Evolutionary conservation across 2,329 filamentous ascomycete species (phyloP).

Genomic region (Ophiocordyceps camponoti-rufipedis): DNA sequence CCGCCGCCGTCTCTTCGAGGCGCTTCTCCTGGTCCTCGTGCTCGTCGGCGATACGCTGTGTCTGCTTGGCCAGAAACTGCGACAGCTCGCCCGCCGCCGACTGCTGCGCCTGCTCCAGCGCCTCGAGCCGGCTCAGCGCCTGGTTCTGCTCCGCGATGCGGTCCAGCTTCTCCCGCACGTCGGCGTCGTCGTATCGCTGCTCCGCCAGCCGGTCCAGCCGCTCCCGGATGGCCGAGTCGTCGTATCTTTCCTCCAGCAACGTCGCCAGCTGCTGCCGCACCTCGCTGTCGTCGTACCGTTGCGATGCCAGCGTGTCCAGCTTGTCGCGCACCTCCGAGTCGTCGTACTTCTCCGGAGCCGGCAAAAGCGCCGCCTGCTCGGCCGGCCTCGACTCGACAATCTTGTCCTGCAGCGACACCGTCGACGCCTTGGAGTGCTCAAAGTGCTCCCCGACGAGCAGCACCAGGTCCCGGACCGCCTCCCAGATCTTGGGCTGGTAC

Average conservation of each 20-base stretch:
- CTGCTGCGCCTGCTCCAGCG: conserved; percentile 74
- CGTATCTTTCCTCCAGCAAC: conserved; percentile 35
- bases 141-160: conserved; percentile 13
- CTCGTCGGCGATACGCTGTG: conserved; percentile 54
- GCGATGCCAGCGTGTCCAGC: conserved; percentile 14
- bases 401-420: conserved; percentile 34
- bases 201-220: conserved; percentile 22
- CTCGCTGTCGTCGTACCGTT: conserved; percentile 36
- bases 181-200: conserved; percentile 36
- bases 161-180: conserved; percentile 31
- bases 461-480: conserved; percentile 73
- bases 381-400: conserved; percentile 43
- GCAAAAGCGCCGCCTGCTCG: conserved; percentile 37
- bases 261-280: conserved; percentile 32
- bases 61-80: conserved; percentile 62
- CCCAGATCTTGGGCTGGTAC: conserved; percentile 74
- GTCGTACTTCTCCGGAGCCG: conserved; percentile 29
- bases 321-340: conserved; percentile 12
- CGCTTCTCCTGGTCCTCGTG: conserved; percentile 64
- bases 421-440: conserved; percentile 61
- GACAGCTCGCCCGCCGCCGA: conserved; percentile 75
- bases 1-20: conserved; percentile 59
- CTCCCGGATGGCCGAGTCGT: conserved; percentile 21
- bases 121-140: conserved; percentile 43
- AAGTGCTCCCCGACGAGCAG: conserved; percentile 71